Evolutionary conservation across 495 filamentous ascomycete species (phyloP).

Genomic region (Xylaria telfairii): DNA sequence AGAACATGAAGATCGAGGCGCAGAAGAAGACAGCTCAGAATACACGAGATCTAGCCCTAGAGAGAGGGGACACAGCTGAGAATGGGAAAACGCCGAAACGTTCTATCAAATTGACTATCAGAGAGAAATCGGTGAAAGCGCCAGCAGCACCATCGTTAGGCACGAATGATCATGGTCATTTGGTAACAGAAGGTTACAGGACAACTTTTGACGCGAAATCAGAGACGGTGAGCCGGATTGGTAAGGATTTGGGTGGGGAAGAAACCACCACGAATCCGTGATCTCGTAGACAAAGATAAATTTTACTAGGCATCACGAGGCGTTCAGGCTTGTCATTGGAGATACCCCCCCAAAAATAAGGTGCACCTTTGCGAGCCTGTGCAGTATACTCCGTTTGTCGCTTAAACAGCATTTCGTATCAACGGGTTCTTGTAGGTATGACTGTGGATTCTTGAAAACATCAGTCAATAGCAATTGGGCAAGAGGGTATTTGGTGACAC

Average conservation of each 20-base stretch:
- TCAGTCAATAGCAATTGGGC: neutral
- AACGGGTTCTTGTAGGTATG: neutral
- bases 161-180: slow-evolving; percentile 44
- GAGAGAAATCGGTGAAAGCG: slow-evolving; percentile 50
- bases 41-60: slow-evolving; percentile 55
- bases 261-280: neutral
- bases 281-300: neutral
- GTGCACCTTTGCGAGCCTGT: neutral
- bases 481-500: neutral
- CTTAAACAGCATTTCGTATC: neutral
- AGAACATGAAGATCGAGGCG: slow-evolving; percentile 49
- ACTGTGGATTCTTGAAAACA: neutral
- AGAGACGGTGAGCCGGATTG: slow-evolving; percentile 16
- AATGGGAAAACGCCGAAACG: slow-evolving; percentile 20
- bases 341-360: slow-evolving; percentile 27
- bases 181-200: slow-evolving; percentile 57
- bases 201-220: slow-evolving; percentile 36
- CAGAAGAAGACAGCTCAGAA: slow-evolving; percentile 42
- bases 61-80: slow-evolving; percentile 55
- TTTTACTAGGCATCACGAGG: slow-evolving; percentile 27
- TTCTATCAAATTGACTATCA: slow-evolving; percentile 49
- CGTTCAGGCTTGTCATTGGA: slow-evolving; percentile 26
- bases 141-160: slow-evolving; percentile 43
- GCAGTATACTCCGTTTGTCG: neutral
- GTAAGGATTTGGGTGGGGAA: neutral